Evolutionary conservation across 805 yeast genomes (phyloP).

Genomic region (Ogataea ganodermae): DNA sequence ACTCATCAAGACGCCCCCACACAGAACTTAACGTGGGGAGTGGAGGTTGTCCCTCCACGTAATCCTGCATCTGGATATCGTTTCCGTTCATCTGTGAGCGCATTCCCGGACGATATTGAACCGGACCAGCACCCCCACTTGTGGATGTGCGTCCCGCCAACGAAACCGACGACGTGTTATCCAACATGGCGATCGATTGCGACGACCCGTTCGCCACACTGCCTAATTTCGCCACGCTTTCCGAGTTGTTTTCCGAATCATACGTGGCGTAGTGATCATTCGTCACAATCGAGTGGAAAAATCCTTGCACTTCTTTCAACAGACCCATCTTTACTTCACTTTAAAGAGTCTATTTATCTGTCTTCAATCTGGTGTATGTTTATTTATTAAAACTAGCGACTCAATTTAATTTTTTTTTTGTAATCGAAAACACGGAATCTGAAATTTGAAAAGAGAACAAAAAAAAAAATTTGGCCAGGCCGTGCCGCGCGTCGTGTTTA

Average conservation of each 20-base stretch:
- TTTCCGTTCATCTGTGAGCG: slow-evolving; percentile 41
- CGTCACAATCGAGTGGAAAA: slow-evolving; percentile 52
- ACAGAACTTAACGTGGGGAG: slow-evolving; percentile 70
- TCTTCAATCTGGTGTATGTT: slow-evolving; percentile 1
- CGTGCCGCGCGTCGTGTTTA: slow-evolving; percentile 12
- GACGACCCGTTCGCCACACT: slow-evolving; percentile 27
- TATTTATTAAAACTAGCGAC: not conserved
- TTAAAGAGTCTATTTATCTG: not conserved
- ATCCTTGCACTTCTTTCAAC: slow-evolving; percentile 37
- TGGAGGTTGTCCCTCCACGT: slow-evolving; percentile 49
- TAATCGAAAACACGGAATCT: slow-evolving; percentile 4
- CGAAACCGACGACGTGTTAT: slow-evolving; percentile 36
- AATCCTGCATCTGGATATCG: slow-evolving; percentile 59
- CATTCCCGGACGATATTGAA: slow-evolving; percentile 45
- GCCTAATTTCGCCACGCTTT: slow-evolving; percentile 22
- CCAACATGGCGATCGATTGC: slow-evolving; percentile 32
- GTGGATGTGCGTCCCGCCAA: slow-evolving; percentile 43
- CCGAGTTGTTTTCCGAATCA: slow-evolving; percentile 38
- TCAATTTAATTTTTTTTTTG: slow-evolving; percentile 1
- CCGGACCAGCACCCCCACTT: slow-evolving; percentile 33
- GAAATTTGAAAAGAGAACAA: not conserved
- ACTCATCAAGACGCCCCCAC: slow-evolving; percentile 86
- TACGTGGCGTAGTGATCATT: slow-evolving; percentile 62
- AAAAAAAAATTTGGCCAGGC: not conserved
- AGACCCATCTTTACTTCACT: slow-evolving; percentile 26